Percentiles rank a stretch among this genome's conserved stretches.
Conservation (phyloP, 768 basidiomycete species). For the Paxillus involutus region DNA sequence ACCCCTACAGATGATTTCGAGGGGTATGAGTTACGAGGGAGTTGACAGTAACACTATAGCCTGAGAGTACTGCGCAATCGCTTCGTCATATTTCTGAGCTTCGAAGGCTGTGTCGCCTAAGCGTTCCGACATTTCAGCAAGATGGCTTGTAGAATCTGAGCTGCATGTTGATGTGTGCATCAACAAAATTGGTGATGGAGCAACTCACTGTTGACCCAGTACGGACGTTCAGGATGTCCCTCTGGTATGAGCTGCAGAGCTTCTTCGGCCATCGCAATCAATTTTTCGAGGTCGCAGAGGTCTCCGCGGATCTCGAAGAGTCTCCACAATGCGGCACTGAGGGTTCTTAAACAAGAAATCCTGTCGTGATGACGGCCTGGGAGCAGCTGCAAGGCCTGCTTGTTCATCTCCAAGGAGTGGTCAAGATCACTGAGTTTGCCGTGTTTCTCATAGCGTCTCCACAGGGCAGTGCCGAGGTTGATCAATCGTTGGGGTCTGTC, state of each 20-base stretch:
- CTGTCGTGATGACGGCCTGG: neutral
- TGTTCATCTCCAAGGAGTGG: neutral
- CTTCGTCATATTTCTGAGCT: neutral
- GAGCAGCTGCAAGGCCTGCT: neutral
- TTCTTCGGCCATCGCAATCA: neutral
- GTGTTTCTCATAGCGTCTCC: neutral
- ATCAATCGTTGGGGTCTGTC: neutral
- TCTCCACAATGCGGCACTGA: neutral
- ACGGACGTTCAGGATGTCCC: neutral
- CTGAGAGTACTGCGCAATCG: neutral
- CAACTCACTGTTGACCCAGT: neutral
- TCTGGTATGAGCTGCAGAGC: too few relatives aligned
- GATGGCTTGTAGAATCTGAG: neutral
- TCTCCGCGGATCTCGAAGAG: neutral
- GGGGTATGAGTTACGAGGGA: neutral
- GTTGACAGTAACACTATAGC: neutral
- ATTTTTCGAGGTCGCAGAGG: neutral
- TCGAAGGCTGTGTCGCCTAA: neutral
- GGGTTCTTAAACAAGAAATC: neutral
- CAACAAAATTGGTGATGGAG: neutral
- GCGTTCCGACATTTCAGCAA: neutral
- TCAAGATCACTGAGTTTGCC: neutral
- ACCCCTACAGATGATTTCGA: neutral
- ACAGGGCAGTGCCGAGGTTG: slow-evolving; percentile 1
- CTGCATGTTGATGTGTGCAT: neutral